Evolutionary conservation across 169 alveolate genomes (phyloP).

Genomic region (Miamiensis avidus): DNA sequence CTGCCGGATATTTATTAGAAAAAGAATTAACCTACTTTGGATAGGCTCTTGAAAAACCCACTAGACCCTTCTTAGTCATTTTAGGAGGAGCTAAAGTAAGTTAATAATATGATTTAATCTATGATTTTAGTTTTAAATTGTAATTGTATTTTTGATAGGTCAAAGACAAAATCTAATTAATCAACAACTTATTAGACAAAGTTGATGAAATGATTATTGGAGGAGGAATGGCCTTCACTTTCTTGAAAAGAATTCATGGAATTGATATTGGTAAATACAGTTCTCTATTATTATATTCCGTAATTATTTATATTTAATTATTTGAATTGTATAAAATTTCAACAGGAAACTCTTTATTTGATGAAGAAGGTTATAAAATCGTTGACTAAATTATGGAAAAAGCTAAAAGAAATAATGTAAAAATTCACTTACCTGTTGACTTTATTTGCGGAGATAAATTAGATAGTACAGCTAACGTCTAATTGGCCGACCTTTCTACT

Average conservation of each 20-base stretch:
- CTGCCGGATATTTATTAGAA: conserved; percentile 95
- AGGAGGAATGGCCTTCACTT: conserved; percentile 99
- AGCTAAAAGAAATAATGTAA: conserved; percentile 91
- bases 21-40: conserved; percentile 96
- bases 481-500: conserved; percentile 78
- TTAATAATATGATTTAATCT: too few relatives aligned
- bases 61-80: conserved; percentile 94
- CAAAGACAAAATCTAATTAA: conserved; percentile 96
- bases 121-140: too few relatives aligned
- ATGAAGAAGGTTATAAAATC: conserved; percentile 95
- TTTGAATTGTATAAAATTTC: too few relatives aligned
- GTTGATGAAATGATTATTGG: conserved; percentile 97
- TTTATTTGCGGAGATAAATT: conserved; percentile 92
- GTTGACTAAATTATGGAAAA: conserved; percentile 93
- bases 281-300: too few relatives aligned
- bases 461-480: conserved; percentile 87
- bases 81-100: conserved; percentile 99
- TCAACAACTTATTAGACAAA: conserved; percentile 90
- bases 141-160: too few relatives aligned
- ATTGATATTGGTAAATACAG: conserved; percentile 21
- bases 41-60: conserved; percentile 94
- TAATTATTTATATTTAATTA: too few relatives aligned
- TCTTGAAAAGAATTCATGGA: conserved; percentile 86
- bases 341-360: conserved; percentile 94
- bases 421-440: conserved; percentile 95